Base-by-base conservation (phyloP, 1,284 basidiomycete genomes). In the Paramarasmius palmivorus region DNA sequence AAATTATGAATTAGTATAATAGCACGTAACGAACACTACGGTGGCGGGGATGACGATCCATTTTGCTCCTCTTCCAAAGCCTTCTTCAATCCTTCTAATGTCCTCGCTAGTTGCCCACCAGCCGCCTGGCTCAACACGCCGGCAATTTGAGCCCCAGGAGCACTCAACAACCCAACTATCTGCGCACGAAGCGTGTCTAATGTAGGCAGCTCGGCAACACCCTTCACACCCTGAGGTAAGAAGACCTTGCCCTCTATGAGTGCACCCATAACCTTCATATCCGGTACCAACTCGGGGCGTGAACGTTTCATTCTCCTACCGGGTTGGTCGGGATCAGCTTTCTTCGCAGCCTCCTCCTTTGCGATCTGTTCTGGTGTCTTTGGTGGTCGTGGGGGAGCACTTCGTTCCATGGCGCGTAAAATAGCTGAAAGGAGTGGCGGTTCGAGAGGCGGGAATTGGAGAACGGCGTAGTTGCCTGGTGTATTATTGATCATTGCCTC, bases 11-110 rank as follows among this genome's bases (percentile, higher is more conserved):
- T 46, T 26, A 46, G 44, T 46, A 46, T 26, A 29, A 19, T 46
- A 29, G 32, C 44, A 46, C 25, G 22, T 26, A 29, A 4, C 22
- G 17, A 23, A 46, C 29, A 32, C 44, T 46, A 46, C 32, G 44
- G 17, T 29, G 17, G 7, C 12, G 25, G 14, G n/a, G n/a, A n/a
- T 4, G 44, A 14, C 12, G 44, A 4, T n/a, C 26, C 50, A 20
- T 22, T 38, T 52, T 55, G 39, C 52, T 48, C 69, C 61, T 85
- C 84, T 71, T 90, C 88, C 63, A 92, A 67, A 34, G 84, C 79
- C 70, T 84, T 85, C 73, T 83, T 86, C 62, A 91, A 74, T 0
- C 90, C 90, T 61, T 92, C 88, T 66, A 92, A 66, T 39, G 88
- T 88, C 73, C 90, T 78, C 54, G 85, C 83, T 63, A 92, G 64